Conservation (phyloP, 2,329 filamentous ascomycete species). For the Pezicula neosporulosa region DNA sequence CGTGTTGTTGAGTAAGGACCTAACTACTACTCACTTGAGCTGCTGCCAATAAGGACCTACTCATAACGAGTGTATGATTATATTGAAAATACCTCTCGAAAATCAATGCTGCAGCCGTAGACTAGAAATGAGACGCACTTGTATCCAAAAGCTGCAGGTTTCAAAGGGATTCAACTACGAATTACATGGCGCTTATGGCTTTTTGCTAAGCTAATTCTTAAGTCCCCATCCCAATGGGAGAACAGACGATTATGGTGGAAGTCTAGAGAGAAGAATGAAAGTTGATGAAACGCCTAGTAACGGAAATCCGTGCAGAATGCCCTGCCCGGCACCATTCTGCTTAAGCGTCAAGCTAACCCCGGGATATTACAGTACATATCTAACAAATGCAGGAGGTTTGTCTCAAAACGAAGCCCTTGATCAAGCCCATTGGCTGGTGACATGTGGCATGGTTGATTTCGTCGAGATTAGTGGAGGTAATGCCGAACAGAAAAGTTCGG, state of each 20-base stretch:
- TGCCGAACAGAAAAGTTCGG: not conserved
- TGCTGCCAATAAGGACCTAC: too few species aligned
- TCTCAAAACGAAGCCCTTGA: conserved; percentile 9
- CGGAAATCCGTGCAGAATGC: conserved; percentile 6
- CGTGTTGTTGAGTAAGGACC: too few species aligned
- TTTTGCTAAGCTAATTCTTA: conserved; percentile 54
- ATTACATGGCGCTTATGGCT: conserved; percentile 54
- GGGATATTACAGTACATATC: conserved; percentile 9
- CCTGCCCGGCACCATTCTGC: conserved; percentile 8
- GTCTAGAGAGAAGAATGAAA: conserved; percentile 5
- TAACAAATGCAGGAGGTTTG: conserved; percentile 2
- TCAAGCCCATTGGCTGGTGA: conserved; percentile 8
- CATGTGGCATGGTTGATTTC: conserved; percentile 9
- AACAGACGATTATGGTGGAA: conserved; percentile 53
- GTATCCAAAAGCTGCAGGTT: conserved; percentile 45
- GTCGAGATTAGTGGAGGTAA: conserved; percentile 13
- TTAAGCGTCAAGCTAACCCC: conserved; percentile 13
- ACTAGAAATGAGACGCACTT: conserved; percentile 31
- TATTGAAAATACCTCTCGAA: conserved; percentile 5
- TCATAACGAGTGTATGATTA: too few species aligned
- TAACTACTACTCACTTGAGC: too few species aligned
- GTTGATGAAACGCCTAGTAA: conserved; percentile 8
- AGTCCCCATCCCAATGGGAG: conserved; percentile 46
- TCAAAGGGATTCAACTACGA: conserved; percentile 50
- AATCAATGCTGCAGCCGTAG: conserved; percentile 5